phyloP scores from a whole-genome alignment of 2,329 filamentous ascomycete genomes.

The Knoxdaviesia capensis region DNA sequence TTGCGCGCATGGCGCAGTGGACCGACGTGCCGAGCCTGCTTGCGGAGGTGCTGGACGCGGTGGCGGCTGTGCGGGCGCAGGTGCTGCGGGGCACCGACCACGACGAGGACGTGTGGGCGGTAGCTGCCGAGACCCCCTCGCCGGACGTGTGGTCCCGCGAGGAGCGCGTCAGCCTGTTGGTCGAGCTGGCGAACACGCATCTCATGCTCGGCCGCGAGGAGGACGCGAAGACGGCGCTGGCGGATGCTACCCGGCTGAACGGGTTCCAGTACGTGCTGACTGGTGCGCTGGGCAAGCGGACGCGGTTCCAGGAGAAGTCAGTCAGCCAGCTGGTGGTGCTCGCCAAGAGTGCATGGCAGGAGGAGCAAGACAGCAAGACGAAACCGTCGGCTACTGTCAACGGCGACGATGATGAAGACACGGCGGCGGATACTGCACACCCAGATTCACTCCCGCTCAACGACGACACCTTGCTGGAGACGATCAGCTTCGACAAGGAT shows the following conservation, averaged over 20 bases:
- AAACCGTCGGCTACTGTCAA: constrained; percentile 3
- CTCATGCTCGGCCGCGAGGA: constrained; percentile 68
- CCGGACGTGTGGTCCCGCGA: constrained; percentile 18
- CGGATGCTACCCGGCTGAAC: constrained; percentile 43
- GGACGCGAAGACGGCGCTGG: constrained; percentile 51
- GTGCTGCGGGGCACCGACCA: constrained; percentile 9
- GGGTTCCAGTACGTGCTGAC: constrained; percentile 66
- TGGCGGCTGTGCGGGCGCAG: constrained; percentile 20
- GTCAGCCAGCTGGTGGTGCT: constrained; percentile 81
- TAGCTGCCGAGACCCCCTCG: constrained; percentile 1
- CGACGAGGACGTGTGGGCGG: constrained; percentile 16
- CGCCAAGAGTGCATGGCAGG: constrained; percentile 46
- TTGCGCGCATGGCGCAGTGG: constrained; percentile 35
- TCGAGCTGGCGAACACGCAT: constrained; percentile 69
- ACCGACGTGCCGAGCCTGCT: constrained; percentile 37
- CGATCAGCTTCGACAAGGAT: constrained; percentile 53
- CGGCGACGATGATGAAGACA: constrained; percentile 5
- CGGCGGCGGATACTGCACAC: constrained; percentile 11
- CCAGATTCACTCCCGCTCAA: constrained; percentile 64
- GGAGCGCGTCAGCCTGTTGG: constrained; percentile 47
- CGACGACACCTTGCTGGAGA: constrained; percentile 81
- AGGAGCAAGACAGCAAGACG: constrained; percentile 1
- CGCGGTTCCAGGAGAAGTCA: constrained; percentile 59
- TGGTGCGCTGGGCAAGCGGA: constrained; percentile 70
- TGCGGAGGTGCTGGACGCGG: constrained; percentile 21